A percentile compares a stretch with the other conserved stretches of the same genome.
phyloP scores from a whole-genome alignment of 352 stramenopile genomes.

The Pythium dissotocum region DNA sequence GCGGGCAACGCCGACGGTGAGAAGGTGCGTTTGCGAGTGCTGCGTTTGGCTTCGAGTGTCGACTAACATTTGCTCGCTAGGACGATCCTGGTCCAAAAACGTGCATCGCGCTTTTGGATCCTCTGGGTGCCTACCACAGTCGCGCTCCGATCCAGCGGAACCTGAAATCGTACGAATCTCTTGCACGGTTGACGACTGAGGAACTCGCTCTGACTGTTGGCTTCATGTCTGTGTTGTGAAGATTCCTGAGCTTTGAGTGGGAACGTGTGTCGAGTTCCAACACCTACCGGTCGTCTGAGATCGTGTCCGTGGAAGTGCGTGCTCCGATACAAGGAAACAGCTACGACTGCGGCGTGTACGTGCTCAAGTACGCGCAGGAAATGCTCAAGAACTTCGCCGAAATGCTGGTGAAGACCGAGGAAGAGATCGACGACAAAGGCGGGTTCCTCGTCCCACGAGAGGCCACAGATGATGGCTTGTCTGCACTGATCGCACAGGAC shows the following conservation, averaged over 20 bases:
- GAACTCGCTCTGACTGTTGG: not conserved
- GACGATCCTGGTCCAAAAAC: conserved; percentile 25
- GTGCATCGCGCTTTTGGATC: conserved; percentile 70
- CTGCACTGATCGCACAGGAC: conserved; percentile 17
- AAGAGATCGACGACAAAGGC: not conserved
- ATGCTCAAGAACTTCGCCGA: conserved; percentile 25
- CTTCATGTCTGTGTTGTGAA: not conserved
- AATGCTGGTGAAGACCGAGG: not conserved
- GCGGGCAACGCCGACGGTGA: conserved; percentile 34
- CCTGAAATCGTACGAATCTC: conserved; percentile 50
- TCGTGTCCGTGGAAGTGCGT: conserved; percentile 11
- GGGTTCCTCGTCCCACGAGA: conserved; percentile 10
- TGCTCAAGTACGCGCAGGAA: conserved; percentile 31
- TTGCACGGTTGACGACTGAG: not conserved
- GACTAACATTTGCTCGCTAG: not conserved
- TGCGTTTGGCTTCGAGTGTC: not conserved
- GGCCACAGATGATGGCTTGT: conserved; percentile 16
- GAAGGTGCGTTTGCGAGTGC: conserved; percentile 27
- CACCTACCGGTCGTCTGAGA: conserved; percentile 41
- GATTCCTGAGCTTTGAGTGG: conserved; percentile 34
- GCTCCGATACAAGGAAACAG: conserved; percentile 22
- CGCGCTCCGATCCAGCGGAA: conserved; percentile 55
- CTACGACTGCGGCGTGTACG: conserved; percentile 28
- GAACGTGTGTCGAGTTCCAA: conserved; percentile 60
- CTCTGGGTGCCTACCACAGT: conserved; percentile 71